Percentiles rank a stretch among this genome's conserved stretches.
These are phyloP conservation scores for Tetrapisispora pingtungensis DNA, from an alignment of 805 yeast genomes.

Conservation along the genomic window DNA sequence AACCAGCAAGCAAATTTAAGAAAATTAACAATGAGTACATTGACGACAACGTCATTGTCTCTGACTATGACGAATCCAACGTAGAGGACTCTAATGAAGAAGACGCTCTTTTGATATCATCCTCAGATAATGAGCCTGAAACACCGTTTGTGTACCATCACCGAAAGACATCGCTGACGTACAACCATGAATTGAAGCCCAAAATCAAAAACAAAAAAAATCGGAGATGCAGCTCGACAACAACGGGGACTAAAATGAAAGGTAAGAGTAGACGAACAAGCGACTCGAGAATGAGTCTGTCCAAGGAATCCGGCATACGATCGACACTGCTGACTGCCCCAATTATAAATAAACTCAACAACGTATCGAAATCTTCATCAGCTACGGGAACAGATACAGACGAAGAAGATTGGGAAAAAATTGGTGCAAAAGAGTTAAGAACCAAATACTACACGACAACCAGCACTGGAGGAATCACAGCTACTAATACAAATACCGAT, in stretches of 20 bases:
- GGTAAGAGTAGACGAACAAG: slow-evolving; percentile 10
- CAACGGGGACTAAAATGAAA: not conserved
- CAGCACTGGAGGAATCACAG: slow-evolving; percentile 6
- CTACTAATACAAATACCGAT: too few relatives aligned
- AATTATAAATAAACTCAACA: not conserved
- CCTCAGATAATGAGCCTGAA: slow-evolving; percentile 4
- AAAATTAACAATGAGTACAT: slow-evolving; percentile 19
- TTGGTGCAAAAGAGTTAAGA: slow-evolving; percentile 68
- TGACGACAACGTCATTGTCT: slow-evolving; percentile 32
- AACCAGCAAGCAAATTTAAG: slow-evolving; percentile 30
- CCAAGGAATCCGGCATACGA: slow-evolving; percentile 27
- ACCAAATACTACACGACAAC: slow-evolving; percentile 14
- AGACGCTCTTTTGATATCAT: not conserved
- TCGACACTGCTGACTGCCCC: slow-evolving; percentile 17
- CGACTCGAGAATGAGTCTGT: slow-evolving; percentile 28
- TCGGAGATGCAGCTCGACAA: slow-evolving; percentile 14
- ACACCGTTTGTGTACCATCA: not conserved
- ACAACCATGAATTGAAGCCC: not conserved
- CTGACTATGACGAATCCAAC: slow-evolving; percentile 26
- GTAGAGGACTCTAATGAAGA: too few relatives aligned
- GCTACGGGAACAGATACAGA: slow-evolving; percentile 58
- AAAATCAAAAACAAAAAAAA: slow-evolving; percentile 3
- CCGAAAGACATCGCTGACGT: slow-evolving; percentile 4
- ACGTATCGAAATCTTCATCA: not conserved
- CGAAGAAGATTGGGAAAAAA: slow-evolving; percentile 93